These are phyloP conservation scores for Lentinus brumalis DNA, from an alignment of 768 basidiomycete species.

Conservation along the genomic window DNA sequence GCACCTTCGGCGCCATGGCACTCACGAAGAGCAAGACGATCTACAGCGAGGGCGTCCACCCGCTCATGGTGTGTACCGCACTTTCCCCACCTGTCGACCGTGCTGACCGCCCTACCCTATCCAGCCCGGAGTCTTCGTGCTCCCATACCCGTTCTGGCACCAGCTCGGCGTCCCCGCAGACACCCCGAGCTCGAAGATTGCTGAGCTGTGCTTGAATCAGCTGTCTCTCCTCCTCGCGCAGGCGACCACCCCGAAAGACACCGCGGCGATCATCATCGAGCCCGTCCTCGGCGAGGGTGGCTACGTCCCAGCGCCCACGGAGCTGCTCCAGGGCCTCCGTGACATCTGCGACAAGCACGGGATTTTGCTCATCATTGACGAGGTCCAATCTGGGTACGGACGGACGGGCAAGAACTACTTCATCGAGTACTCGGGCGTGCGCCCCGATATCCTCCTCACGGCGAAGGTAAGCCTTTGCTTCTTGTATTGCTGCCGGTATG, in stretches of 20 bases:
- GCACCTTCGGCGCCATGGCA: conserved; percentile 92
- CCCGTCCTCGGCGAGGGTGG: conserved; percentile 95
- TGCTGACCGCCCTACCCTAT: neutral
- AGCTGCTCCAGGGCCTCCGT: conserved; percentile 79
- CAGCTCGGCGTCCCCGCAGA: conserved; percentile 61
- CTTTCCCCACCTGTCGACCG: neutral
- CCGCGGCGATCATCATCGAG: conserved; percentile 92
- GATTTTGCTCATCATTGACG: conserved; percentile 83
- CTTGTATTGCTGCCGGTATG: too few species aligned
- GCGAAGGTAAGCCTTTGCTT: conserved; percentile 64
- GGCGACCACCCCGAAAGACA: conserved; percentile 81
- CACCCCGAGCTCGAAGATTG: conserved; percentile 59
- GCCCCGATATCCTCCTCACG: conserved; percentile 85
- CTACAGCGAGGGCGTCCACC: conserved; percentile 77
- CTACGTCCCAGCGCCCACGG: conserved; percentile 84
- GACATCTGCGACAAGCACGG: conserved; percentile 85
- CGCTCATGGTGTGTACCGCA: conserved; percentile 69
- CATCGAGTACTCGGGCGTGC: conserved; percentile 81
- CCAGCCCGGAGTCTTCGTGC: conserved; percentile 80
- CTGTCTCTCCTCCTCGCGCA: conserved; percentile 79
- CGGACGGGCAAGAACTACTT: conserved; percentile 82
- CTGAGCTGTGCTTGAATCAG: conserved; percentile 71
- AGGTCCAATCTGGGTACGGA: conserved; percentile 90
- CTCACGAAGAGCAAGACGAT: conserved; percentile 93
- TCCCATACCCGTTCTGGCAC: conserved; percentile 94